Evolutionary conservation across 2,329 filamentous ascomycete species (phyloP), one percentile per base, ranked within the genome.

Genomic region (Triangularia setosa): DNA sequence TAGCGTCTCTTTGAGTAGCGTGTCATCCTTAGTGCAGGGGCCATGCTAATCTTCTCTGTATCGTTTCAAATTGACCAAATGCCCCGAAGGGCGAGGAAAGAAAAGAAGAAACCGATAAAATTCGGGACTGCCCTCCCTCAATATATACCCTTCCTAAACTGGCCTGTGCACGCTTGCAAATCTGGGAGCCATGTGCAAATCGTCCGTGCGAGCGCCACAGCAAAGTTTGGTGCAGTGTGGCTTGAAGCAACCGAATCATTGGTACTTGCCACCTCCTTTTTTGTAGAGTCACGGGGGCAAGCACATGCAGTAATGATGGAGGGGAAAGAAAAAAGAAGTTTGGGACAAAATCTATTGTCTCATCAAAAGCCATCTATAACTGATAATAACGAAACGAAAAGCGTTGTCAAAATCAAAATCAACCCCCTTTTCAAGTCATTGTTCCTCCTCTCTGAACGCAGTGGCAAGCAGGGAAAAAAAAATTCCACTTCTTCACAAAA

Each of bases 1-100:
- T 83, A 85, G 86, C 84, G 86, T 88, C 87, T 90, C 88, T 90
- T 71, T 71, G 71, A 72, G 70, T 71, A 89, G 87, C 88, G 89
- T 93, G 90, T 93, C 91, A 94, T 93, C 91, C 91, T 94, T 94
- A 93, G 91, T 87, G 84, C 85, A 88, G 84, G 85, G 88, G 88
- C 88, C 88, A 90, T 90, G 88, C 89, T 90, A 90, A 89, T 89
- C 85, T 89, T 89, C 86, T 89, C 85, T 88, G 84, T 87, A 73
- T 69, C 69, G 70, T 72, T 73, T 71, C 70, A 72, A 70, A 71
- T 73, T 71, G 71, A 72, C 71, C 69, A 71, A 70, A 71, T 72
- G 68, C 64, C 69, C 70, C 70, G 67, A 69, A 68, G 67, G 68
- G 61, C 67, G 62, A 69, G 67, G 64, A 69, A 68, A 66, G 60